Base-by-base conservation (phyloP, 2,329 filamentous ascomycete species). In the Cytospora piceicola region DNA sequence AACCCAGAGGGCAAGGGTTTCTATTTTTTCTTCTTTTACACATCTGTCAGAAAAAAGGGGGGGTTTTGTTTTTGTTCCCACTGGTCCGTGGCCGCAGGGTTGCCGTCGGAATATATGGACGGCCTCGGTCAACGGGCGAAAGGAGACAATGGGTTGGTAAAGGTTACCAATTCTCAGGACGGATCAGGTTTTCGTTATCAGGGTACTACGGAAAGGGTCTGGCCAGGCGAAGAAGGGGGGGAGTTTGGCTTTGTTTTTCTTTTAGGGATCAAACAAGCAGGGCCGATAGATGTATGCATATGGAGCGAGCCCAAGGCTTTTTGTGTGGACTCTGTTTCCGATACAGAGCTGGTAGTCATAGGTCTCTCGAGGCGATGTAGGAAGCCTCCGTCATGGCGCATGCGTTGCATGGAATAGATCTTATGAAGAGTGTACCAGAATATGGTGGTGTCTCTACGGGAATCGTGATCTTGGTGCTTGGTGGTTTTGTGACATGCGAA, bases 201-300 rank as follows among this genome's bases (percentile, higher is more conserved):
- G 65, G 65, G 36, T 52, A 53, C 46, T 52, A 46, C 46, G 57
- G 61, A 58, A 39, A 42, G 52, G 61, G 27, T 29, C 51, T 34
- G 32, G 52, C 53, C 64, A 60, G n/a, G 8, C 52, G 52, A 39
- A 34, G 42, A 24, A 49, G 46, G 39, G 39, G 39, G 39, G 39
- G 39, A 17, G 39, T 42, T 42, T n/a, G 39, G 39, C 5, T 42
- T 42, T n/a, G 6, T 42, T 20, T 42, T 20, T 49, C 22, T 7
- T 9, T 22, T 29, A 36, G 52, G 51, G 9, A 56, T 51, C 60
- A 63, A 59, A 56, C 57, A 61, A 67, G 58, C 61, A 67, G 54
- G 57, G 39, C 58, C 39, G 61, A 39, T 46, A 39, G 54, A 60
- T 39, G 56, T 66, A 63, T 61, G 64, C 65, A 67, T 61, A 63